Base-by-base conservation (phyloP, 2,329 filamentous ascomycete species). In the Claviceps lovelessii region DNA sequence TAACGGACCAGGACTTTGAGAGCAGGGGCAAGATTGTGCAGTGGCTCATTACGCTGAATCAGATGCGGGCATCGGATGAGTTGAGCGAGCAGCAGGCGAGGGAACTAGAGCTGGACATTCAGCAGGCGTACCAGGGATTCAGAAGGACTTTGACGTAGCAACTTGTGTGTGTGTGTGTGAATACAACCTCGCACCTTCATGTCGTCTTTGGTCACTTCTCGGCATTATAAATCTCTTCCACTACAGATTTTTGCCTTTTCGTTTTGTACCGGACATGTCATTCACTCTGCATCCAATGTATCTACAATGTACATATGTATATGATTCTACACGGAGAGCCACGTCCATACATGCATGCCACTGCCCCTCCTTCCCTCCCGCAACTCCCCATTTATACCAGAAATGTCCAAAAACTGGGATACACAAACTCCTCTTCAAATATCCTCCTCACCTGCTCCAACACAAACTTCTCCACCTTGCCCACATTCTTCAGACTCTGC, bases 371-470 rank as follows among this genome's bases (percentile, higher is more conserved):
- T 13, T 5, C 5, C 39, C 8, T n/a, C 39, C 15, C 39, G 15
- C 39, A 45, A 44, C 19, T 11, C 28, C 3, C 44, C 35, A 6
- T 23, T 64, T 70, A 95, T 48, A 97, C 85, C 63, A 98, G 73
- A 69, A 97, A 96, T 0, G 91, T 97, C 90, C 91, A 97, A 70
- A 94, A 97, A 70, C 90, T 96, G 48, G 93, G 93, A 72, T 95
- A 97, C 58, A 97, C 90, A 72, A 97, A 93, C 69, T 98, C 93
- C 67, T 97, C 93, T 71, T 98, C 93, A 65, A 98, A 97, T 62
- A 98, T 97, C 65, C 90, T 81, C 66, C 91, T 83, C 58, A 98
- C 93, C 71, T 97, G 91, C 68, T 97, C 91, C 57, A 98, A 76
- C 55, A 98, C 89, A 68, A 98, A 98, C 63, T 89, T 86, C 73